Base-by-base conservation (phyloP, 305 asterid genomes). In the Fraxinus greggii region DNA sequence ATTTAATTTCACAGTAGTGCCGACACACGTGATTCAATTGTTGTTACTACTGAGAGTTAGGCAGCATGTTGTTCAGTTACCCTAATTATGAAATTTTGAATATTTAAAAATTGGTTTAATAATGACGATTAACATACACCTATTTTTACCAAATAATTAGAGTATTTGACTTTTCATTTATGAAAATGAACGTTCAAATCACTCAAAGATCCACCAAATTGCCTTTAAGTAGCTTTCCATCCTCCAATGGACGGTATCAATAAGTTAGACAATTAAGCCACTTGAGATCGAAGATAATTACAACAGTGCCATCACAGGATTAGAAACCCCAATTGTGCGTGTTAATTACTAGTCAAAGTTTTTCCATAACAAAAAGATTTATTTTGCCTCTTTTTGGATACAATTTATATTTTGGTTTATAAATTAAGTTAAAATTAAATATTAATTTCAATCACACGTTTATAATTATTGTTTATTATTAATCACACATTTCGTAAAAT, bases 171-270 rank as follows among this genome's bases (percentile, higher is more conserved):
- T 63, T 63, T 7, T 63, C 75, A 76, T 12, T 78, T 23, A 3
- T 2, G 79, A 78, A 40, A 83, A 83, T 33, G 82, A 87, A 83
- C 91, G 84, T 89, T 79, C 78, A 80, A 78, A 86, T 87, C 85
- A 92, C 95, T 88, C 95, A 89, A 92, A 88, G 89, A 78, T 83
- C 61, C 87, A 85, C 90, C 89, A 76, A 88, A 83, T 86, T 86
- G 86, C 90, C 92, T 86, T 88, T 83, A 78, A 81, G 87, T 85
- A 81, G 61, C 82, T 84, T 86, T 81, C 83, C 72, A 8, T 63
- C 72, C 12, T 63, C 32, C 72, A 63, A 63, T 63, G 32, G 32
- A 23, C 32, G n/a, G 72, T 24, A 63, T 17, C 32, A 21, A 21
- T 2, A 3, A 24, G 28, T 63, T 21, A 21, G 31, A 63, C 72